phyloP scores from a whole-genome alignment of 208 protist genomes.

The Trypanosomatidae sp. region DNA sequence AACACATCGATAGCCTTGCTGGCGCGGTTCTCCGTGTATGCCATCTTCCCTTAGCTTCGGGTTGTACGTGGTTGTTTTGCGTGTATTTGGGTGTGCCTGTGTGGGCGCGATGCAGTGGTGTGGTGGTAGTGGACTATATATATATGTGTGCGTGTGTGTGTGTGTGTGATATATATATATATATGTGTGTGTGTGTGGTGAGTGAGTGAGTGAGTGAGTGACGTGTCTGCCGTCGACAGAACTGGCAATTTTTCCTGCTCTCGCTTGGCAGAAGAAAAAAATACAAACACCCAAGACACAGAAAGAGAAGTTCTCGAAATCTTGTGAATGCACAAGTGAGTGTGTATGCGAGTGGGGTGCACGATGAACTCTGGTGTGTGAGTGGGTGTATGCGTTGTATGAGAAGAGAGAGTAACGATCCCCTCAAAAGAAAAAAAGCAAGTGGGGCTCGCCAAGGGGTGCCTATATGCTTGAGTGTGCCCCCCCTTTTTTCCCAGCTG shows the following conservation, averaged over 20 bases:
- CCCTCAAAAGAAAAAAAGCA: too few species aligned
- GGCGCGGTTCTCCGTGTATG: conserved; percentile 22
- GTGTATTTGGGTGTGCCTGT: background rate
- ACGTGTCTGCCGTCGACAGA: background rate
- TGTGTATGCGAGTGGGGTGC: background rate
- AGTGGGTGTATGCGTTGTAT: background rate
- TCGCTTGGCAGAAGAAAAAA: background rate
- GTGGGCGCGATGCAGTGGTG: background rate
- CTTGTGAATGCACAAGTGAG: background rate
- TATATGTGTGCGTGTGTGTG: background rate
- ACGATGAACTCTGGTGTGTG: background rate
- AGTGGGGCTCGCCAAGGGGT: background rate
- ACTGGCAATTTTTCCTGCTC: background rate
- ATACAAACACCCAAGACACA: background rate
- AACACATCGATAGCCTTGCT: conserved; percentile 31
- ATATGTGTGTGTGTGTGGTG: conserved; percentile 4
- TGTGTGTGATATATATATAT: background rate
- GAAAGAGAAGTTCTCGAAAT: background rate
- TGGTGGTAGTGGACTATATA: background rate
- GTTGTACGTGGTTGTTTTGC: conserved; percentile 2
- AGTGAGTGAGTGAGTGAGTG: background rate
- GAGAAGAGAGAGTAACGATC: background rate
- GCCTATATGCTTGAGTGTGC: background rate
- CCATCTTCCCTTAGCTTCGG: background rate
- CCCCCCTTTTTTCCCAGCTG: background rate